These are phyloP conservation scores for Fagus sylvatica DNA, from an alignment of 306 rosid genomes.

Conservation along the genomic window DNA sequence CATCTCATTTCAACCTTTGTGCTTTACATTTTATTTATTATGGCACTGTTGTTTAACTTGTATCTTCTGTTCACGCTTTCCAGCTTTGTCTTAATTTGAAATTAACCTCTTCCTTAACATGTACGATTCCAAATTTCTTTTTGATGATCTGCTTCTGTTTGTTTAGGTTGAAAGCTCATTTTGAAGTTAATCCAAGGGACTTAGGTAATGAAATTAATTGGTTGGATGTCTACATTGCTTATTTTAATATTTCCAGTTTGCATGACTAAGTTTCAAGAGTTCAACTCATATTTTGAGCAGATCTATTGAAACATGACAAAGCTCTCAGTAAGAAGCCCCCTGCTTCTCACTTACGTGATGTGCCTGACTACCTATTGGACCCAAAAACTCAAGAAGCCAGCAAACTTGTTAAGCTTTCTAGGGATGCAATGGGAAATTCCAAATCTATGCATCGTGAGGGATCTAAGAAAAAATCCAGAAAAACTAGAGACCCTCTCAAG, in stretches of 20 bases:
- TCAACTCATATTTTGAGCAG: constrained; percentile 48
- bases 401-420: constrained; percentile 64
- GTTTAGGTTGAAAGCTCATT: constrained; percentile 73
- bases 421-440: constrained; percentile 67
- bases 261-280: constrained; percentile 2
- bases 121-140: neutral
- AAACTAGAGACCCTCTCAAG: constrained; percentile 61
- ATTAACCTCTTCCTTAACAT: constrained; percentile 17
- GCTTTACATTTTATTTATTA: neutral
- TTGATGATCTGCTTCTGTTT: constrained; percentile 24
- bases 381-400: constrained; percentile 79
- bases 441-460: constrained; percentile 34
- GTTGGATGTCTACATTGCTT: constrained; percentile 12
- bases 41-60: constrained; percentile 8
- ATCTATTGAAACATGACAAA: constrained; percentile 89
- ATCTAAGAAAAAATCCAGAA: constrained; percentile 48
- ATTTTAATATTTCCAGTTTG: neutral
- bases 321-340: constrained; percentile 87
- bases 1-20: neutral
- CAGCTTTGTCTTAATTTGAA: neutral
- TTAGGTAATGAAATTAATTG: constrained; percentile 52
- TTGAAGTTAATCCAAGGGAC: constrained; percentile 72
- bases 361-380: constrained; percentile 83
- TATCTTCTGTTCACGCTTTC: neutral
- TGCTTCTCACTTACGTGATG: constrained; percentile 75